Evolutionary conservation across 805 yeast species (phyloP), one percentile per base, ranked within the genome.

Genomic region (Zygotorulaspora sp.): DNA sequence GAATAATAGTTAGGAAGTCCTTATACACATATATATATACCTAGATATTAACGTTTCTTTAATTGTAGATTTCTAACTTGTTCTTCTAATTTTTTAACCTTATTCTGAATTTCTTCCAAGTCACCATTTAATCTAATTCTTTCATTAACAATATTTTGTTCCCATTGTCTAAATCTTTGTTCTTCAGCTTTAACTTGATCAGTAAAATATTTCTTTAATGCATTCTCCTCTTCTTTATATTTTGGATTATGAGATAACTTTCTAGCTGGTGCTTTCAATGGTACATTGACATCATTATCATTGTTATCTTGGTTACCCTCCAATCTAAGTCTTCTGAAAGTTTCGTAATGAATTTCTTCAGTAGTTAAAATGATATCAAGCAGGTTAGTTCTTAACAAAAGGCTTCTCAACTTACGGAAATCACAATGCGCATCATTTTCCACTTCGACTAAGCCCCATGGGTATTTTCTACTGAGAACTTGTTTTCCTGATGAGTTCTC

Each of bases 81-180:
- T 39, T 82, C 88, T 57, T 84, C 92, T 57, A 84, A 68, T 38
- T 74, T 65, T 61, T 82, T 83, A 55, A 82, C 77, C 61, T 83
- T 80, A 41, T 74, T 65, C 63, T 88, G 96, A 66, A 89, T 77
- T 52, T 83, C 87, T 55, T 90, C 96, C 55, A 92, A 74, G 65
- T 92, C 98, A 64, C 83, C 83, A 67, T 92, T 92, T 61, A 92
- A 74, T 63, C 95, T 78, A 65, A 88, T 85, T 68, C 96, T 83
- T 69, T 92, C 97, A 52, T 86, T 87, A 50, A 88, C 92, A 52
- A 92, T 86, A 61, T 92, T 90, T 53, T 88, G 85, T 68, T 89
- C 97, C 98, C 99, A 92, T 71, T 90, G 96, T 71, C 94, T 85
- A 66, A 92, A 92, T 60, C 98, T 77, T 57, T 87, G 94, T 58